A percentile compares a stretch with the other conserved stretches of the same genome.
Evolutionary conservation across 371 early-diverging fungal genomes (phyloP).

Genomic region (Mortierella sp.): DNA sequence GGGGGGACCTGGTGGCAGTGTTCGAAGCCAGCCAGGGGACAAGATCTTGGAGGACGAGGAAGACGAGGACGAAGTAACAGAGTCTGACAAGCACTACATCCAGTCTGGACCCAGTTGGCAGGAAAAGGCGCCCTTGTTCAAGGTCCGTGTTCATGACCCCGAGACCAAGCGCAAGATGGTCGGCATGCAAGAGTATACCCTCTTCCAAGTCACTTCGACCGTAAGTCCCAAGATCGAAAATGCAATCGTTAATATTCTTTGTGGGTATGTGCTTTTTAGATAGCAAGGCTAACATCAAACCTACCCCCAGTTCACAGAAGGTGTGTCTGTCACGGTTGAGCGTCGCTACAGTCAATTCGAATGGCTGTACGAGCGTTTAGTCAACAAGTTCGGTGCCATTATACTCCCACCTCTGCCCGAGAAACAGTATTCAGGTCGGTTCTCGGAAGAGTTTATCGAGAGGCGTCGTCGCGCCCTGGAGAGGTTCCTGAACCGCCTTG

Average conservation of each 20-base stretch:
- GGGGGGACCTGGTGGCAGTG: constrained; percentile 24
- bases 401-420: constrained; percentile 60
- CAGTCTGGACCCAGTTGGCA: constrained; percentile 62
- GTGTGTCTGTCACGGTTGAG: constrained; percentile 59
- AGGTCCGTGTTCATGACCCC: constrained; percentile 59
- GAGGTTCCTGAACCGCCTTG: constrained; percentile 59
- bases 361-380: constrained; percentile 59
- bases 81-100: constrained; percentile 63
- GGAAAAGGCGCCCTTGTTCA: constrained; percentile 59
- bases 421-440: constrained; percentile 62
- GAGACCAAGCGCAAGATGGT: constrained; percentile 59
- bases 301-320: constrained; percentile 54
- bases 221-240: constrained; percentile 30
- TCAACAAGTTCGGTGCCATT: constrained; percentile 59
- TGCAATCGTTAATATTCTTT: not conserved
- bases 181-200: constrained; percentile 61
- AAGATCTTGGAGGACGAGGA: constrained; percentile 34
- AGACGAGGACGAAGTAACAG: constrained; percentile 55
- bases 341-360: constrained; percentile 63
- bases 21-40: constrained; percentile 31
- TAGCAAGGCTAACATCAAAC: not conserved
- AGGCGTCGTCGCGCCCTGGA: constrained; percentile 59
- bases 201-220: constrained; percentile 60
- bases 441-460: constrained; percentile 63
- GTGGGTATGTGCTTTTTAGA: not conserved